Percentiles rank a stretch among this genome's conserved stretches.
Evolutionary conservation across 2,329 filamentous ascomycete species (phyloP).

Genomic region (Colletotrichum truncatum): DNA sequence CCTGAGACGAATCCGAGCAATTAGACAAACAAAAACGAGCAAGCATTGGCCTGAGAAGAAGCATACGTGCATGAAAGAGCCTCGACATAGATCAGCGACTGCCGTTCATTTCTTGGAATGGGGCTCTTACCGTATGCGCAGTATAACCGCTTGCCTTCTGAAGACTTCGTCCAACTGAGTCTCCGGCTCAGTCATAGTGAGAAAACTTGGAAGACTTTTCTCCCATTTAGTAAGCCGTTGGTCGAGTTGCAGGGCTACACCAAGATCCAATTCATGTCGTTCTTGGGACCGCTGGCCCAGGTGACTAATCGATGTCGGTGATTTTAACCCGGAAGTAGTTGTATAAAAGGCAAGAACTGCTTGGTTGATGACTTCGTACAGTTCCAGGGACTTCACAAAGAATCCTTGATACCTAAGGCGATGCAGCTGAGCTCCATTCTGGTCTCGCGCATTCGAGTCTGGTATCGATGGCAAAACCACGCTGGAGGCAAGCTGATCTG

Average conservation of each 20-base stretch:
- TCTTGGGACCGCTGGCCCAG: background rate
- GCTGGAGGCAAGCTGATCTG: conserved; percentile 34
- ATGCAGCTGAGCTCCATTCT: background rate
- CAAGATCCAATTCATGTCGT: conserved; percentile 35
- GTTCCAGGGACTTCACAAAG: conserved; percentile 44
- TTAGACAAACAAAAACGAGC: conserved; percentile 41
- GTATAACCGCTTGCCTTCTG: conserved; percentile 42
- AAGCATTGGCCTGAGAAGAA: conserved; percentile 43
- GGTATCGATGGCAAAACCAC: conserved; percentile 38
- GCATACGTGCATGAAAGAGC: conserved; percentile 44
- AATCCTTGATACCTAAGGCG: conserved; percentile 35
- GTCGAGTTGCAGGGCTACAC: conserved; percentile 42
- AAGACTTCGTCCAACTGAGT: conserved; percentile 36
- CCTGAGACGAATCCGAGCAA: conserved; percentile 27
- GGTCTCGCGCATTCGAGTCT: background rate
- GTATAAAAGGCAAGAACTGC: conserved; percentile 41
- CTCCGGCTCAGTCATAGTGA: conserved; percentile 33
- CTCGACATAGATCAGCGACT: conserved; percentile 21
- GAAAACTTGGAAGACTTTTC: conserved; percentile 35
- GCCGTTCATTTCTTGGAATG: too few relatives aligned
- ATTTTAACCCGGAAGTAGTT: background rate
- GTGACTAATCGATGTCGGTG: background rate
- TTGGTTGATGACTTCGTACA: conserved; percentile 48
- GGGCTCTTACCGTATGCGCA: conserved; percentile 41
- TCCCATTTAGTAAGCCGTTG: conserved; percentile 43